Conservation (phyloP, 345 rosid genomes). For the Hibiscus tridactylites region DNA sequence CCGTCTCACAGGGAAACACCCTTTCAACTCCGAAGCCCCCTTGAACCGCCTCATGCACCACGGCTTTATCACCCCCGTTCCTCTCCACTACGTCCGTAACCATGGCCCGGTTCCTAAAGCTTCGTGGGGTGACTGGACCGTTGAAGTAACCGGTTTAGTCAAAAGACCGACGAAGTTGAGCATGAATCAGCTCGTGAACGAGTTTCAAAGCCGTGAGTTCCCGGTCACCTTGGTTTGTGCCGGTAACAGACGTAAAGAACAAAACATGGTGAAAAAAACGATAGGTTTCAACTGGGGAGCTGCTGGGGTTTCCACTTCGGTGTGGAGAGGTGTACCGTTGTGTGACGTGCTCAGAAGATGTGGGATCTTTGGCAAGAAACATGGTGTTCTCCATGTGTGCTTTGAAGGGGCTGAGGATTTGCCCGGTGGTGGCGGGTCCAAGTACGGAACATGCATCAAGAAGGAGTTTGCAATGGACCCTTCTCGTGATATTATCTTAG, state of each 20-base stretch:
- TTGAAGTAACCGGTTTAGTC: slow-evolving; percentile 73
- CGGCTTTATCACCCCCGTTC: slow-evolving; percentile 87
- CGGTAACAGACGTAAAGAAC: slow-evolving; percentile 87
- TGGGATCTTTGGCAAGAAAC: slow-evolving; percentile 48
- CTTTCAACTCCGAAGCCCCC: slow-evolving; percentile 83
- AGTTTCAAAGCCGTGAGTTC: slow-evolving; percentile 57
- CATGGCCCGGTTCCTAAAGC: slow-evolving; percentile 75
- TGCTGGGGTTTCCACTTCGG: slow-evolving; percentile 67
- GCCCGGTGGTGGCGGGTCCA: slow-evolving; percentile 94
- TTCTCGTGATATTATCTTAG: slow-evolving; percentile 65
- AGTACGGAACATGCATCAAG: slow-evolving; percentile 71
- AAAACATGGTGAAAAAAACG: slow-evolving; percentile 80
- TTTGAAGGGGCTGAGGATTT: slow-evolving; percentile 93
- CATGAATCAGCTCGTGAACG: slow-evolving; percentile 67
- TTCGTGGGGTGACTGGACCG: slow-evolving; percentile 59
- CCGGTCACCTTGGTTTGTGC: slow-evolving; percentile 86
- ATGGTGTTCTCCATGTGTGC: slow-evolving; percentile 71
- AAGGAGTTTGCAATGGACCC: slow-evolving; percentile 79
- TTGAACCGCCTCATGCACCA: slow-evolving; percentile 74
- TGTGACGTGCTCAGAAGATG: slow-evolving; percentile 56
- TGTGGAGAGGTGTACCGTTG: slow-evolving; percentile 75
- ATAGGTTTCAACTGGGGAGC: slow-evolving; percentile 96
- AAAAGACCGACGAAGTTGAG: slow-evolving; percentile 53
- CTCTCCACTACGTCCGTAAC: slow-evolving; percentile 92
- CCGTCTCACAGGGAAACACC: slow-evolving; percentile 95